Evolutionary conservation across 208 protist genomes (phyloP), one percentile per base, ranked within the genome.

Genomic region (Eutreptiella sp.): DNA sequence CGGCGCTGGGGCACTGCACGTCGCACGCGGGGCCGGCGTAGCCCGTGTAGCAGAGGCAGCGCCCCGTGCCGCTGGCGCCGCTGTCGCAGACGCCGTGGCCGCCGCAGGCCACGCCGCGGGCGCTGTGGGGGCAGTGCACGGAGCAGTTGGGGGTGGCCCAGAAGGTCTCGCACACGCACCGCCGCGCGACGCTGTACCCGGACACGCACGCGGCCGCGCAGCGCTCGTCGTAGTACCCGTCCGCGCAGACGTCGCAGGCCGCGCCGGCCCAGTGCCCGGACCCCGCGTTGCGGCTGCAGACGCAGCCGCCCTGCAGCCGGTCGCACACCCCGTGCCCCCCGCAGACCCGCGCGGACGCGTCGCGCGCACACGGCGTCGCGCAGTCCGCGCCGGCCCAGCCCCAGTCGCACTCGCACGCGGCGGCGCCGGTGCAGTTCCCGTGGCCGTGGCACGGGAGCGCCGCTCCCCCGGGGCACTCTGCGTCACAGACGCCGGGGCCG

Each of bases 61-160:
- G 7, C 28, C 58, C 58, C 9, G 16, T 60, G 19, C 58, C 58
- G 9, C 31, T 36, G n/a, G 7, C 7, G 9, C 58, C 58, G 34
- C 63, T 50, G 34, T 62, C 23, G 34, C 58, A 64, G 9, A 42
- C 27, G 5, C 58, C 58, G 5, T 64, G 58, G 26, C 43, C 43
- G 26, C 19, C 14, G 43, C 43, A 48, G 21, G 43, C 39, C 16
- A 16, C 21, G 7, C 50, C 50, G n/a, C 31, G 31, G 39, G 16
- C 23, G 21, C 58, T 50, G 9, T 9, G 7, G 14, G 50, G 50
- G 19, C 50, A 57, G 50, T n/a, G 50, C 16, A 50, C 16, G 14
- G 9, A 48, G 50, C 50, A 57, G 28, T n/a, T 50, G 9, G 7
- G 34, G 9, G n/a, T 23, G 34, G n/a, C 58, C 16, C 42, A 64